Percentiles rank a stretch among this genome's conserved stretches.
phyloP scores from a whole-genome alignment of 169 alveolate genomes.

The Sarcocystis neurona region DNA sequence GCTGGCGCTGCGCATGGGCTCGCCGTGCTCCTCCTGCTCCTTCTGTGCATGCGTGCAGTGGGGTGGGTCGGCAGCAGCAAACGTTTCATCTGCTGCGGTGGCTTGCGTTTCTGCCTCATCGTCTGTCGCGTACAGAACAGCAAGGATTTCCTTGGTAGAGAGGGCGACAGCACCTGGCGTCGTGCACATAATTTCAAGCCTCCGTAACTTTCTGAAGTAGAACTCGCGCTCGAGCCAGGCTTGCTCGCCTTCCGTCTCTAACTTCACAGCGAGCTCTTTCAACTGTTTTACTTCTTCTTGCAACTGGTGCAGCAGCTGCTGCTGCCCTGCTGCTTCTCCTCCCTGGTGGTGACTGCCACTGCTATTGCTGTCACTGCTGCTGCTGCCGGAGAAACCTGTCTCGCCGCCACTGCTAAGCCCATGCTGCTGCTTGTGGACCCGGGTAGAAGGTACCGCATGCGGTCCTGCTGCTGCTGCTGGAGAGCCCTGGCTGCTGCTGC shows the following conservation, averaged over 20 bases:
- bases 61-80: no score
- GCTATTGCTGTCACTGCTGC: not conserved
- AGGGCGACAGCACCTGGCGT: constrained; percentile 26
- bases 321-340: constrained; percentile 18
- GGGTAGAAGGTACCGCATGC: no score
- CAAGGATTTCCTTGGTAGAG: constrained; percentile 40
- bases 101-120: constrained; percentile 9
- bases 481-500: no score
- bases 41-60: no score
- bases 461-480: no score
- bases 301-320: constrained; percentile 19
- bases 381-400: no score
- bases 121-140: constrained; percentile 60
- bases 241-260: constrained; percentile 56
- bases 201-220: constrained; percentile 63
- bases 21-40: no score
- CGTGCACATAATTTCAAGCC: constrained; percentile 57
- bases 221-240: constrained; percentile 65
- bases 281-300: not conserved
- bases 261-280: not conserved
- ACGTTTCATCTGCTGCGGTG: no score
- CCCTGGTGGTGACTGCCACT: constrained; percentile 1
- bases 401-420: no score
- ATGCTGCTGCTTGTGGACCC: no score
- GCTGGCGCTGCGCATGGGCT: no score